A percentile compares a stretch with the other conserved stretches of the same genome.
These are phyloP conservation scores for Conoideocrella luteorostrata DNA, from an alignment of 2,329 filamentous ascomycete species.

Conservation along the genomic window DNA sequence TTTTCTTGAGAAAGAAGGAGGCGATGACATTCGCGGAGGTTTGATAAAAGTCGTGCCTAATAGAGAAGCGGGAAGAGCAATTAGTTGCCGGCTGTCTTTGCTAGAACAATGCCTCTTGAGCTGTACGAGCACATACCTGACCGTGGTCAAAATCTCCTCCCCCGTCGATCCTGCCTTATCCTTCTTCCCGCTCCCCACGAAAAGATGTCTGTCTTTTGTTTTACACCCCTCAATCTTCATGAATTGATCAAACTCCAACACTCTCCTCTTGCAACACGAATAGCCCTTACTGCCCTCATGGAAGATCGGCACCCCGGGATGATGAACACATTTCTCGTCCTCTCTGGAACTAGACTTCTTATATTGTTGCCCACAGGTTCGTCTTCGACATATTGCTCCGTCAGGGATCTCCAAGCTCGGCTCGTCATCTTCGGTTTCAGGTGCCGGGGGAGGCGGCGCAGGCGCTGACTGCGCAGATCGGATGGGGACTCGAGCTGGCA, in stretches of 20 bases:
- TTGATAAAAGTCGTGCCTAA: constrained; percentile 83
- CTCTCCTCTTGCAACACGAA: constrained; percentile 90
- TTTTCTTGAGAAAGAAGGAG: constrained; percentile 95
- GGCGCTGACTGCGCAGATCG: constrained; percentile 40
- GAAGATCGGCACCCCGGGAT: constrained; percentile 87
- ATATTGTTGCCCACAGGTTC: constrained; percentile 65
- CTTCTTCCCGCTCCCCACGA: constrained; percentile 71
- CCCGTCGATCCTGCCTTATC: constrained; percentile 38
- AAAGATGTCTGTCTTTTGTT: constrained; percentile 75
- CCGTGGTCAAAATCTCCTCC: constrained; percentile 72
- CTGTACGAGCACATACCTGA: constrained; percentile 54
- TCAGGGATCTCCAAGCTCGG: constrained; percentile 64
- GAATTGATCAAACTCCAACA: constrained; percentile 96
- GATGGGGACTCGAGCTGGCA: constrained; percentile 33
- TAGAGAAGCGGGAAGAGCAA: neutral
- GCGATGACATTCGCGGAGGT: constrained; percentile 79
- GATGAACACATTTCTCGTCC: constrained; percentile 75
- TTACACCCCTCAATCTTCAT: constrained; percentile 91
- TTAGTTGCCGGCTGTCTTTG: too few relatives aligned
- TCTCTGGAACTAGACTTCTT: constrained; percentile 53
- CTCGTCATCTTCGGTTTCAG: constrained; percentile 86
- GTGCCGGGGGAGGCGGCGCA: constrained; percentile 52
- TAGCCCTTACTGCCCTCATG: constrained; percentile 98
- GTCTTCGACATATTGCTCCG: constrained; percentile 70
- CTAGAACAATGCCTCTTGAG: too few relatives aligned